phyloP scores from a whole-genome alignment of 2,329 filamentous ascomycete species.

The Xylaria polymorpha region DNA sequence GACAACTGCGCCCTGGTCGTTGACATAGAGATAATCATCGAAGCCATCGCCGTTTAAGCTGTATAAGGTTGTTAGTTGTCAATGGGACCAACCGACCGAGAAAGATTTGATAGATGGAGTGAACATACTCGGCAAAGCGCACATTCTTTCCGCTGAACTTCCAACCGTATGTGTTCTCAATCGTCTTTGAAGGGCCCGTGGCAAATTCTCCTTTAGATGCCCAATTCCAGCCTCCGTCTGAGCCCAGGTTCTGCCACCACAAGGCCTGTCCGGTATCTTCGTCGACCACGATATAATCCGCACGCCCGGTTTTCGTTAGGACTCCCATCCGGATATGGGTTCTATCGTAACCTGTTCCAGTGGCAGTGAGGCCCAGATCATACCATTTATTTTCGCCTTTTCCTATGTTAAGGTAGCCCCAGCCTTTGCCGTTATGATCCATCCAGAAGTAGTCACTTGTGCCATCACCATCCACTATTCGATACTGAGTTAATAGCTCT shows the following conservation, averaged over 20 bases:
- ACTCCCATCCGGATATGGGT: background rate
- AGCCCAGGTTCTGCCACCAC: constrained; percentile 5
- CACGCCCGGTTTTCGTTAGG: constrained; percentile 1
- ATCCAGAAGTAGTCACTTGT: constrained; percentile 12
- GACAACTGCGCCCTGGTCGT: no score
- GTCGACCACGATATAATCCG: constrained; percentile 10
- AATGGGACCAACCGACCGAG: no score
- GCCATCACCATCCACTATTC: constrained; percentile 9
- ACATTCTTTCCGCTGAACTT: constrained; percentile 7
- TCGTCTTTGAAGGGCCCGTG: background rate
- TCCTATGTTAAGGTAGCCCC: constrained; percentile 6
- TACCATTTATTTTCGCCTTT: no score
- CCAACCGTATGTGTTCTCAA: constrained; percentile 10
- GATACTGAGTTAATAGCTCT: no score
- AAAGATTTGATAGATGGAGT: no score
- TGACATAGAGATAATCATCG: no score
- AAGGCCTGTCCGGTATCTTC: background rate
- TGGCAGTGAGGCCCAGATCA: background rate
- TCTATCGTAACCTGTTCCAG: background rate
- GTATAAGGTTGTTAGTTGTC: no score
- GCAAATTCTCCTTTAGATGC: constrained; percentile 1
- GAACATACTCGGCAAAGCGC: constrained; percentile 13
- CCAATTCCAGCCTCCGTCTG: background rate
- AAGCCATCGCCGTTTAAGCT: no score
- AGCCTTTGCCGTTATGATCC: constrained; percentile 6